Evolutionary conservation across 371 early-diverging fungal genomes (phyloP).

Genomic region (Lichtheimia ornata): DNA sequence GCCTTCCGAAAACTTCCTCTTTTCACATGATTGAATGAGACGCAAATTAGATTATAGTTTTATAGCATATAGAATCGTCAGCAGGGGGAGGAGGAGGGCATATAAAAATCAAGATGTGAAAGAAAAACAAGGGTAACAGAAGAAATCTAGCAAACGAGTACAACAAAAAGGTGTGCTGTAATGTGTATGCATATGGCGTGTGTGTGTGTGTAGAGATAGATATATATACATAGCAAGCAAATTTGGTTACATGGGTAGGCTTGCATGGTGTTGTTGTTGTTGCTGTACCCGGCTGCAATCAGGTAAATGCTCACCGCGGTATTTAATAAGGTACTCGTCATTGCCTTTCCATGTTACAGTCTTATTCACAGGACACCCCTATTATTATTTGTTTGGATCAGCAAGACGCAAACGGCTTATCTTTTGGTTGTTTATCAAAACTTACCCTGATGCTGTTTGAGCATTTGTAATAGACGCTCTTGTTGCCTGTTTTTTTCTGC

Average conservation of each 20-base stretch:
- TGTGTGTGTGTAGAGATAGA: neutral
- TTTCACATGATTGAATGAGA: no score
- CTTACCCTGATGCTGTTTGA: slow-evolving; percentile 47
- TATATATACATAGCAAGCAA: neutral
- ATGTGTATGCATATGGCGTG: neutral
- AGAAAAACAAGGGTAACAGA: neutral
- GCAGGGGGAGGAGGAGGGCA: neutral
- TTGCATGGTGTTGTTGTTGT: slow-evolving; percentile 18
- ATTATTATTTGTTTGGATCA: slow-evolving; percentile 11
- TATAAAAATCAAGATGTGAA: neutral
- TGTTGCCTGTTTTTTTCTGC: slow-evolving; percentile 62
- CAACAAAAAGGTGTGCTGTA: neutral
- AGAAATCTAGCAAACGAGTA: no score
- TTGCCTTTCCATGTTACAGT: slow-evolving; percentile 57
- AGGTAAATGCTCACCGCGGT: slow-evolving; percentile 55
- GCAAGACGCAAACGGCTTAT: neutral
- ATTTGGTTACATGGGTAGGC: slow-evolving; percentile 12
- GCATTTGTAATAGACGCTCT: slow-evolving; percentile 64
- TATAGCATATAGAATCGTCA: neutral
- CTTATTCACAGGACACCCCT: slow-evolving; percentile 56
- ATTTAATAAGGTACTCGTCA: slow-evolving; percentile 56
- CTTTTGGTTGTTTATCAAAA: neutral
- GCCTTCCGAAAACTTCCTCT: no score
- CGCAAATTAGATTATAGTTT: no score
- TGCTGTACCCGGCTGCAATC: slow-evolving; percentile 41